These are phyloP conservation scores for Dittrichia graveolens DNA, from an alignment of 129 eudicot species.

Conservation along the genomic window DNA sequence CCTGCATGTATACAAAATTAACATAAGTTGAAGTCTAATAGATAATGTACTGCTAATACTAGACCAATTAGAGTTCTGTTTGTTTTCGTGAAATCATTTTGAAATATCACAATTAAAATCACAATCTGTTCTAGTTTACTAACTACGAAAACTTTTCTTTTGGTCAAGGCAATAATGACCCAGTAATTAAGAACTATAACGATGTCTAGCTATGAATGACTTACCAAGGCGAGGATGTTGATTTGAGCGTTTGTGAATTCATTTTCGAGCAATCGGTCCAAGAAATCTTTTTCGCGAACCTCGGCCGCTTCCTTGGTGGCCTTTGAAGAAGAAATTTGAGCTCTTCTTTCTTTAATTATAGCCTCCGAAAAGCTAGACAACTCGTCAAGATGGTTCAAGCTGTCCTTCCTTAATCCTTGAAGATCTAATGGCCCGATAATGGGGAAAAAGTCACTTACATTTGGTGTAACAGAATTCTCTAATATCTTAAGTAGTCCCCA, in stretches of 20 bases:
- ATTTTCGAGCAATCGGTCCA: conserved; percentile 10
- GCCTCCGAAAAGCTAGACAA: not conserved
- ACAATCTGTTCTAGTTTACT: too few species aligned
- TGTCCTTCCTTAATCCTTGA: conserved; percentile 8
- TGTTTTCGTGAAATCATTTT: too few species aligned
- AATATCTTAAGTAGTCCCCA: not conserved
- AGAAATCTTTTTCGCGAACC: not conserved
- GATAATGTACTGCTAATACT: too few species aligned
- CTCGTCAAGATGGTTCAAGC: not conserved
- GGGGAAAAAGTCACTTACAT: not conserved
- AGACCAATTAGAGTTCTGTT: too few species aligned
- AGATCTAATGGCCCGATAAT: not conserved
- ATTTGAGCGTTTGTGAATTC: conserved; percentile 20
- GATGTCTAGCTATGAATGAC: not conserved
- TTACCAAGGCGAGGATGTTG: conserved; percentile 10
- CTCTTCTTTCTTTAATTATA: conserved; percentile 9
- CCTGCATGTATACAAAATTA: conserved; percentile 1
- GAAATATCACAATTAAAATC: too few species aligned
- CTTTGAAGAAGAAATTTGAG: not conserved
- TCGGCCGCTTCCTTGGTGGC: not conserved
- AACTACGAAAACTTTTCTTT: too few species aligned
- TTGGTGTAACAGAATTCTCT: conserved; percentile 1
- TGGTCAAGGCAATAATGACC: too few species aligned
- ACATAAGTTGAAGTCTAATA: too few species aligned
- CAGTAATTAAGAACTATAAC: too few species aligned